A percentile compares a stretch with the other conserved stretches of the same genome.
Conservation (phyloP, 345 rosid species). For the Kernera saxatilis region DNA sequence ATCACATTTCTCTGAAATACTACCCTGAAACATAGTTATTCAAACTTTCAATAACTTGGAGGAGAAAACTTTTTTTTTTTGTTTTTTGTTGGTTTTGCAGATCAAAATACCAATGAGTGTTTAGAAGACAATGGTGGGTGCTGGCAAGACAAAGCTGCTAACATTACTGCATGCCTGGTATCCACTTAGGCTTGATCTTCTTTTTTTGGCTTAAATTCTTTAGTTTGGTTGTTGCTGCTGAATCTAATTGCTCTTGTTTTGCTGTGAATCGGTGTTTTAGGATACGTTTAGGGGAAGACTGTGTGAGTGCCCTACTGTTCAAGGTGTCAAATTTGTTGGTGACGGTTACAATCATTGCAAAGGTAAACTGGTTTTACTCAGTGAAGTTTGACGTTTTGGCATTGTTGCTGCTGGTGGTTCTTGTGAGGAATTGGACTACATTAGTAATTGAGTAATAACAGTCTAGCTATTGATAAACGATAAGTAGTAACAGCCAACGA, state of each 20-base stretch:
- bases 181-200: neutral
- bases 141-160: slow-evolving; percentile 1
- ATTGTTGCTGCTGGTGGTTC: neutral
- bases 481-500: too few relatives aligned
- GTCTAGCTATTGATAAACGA: too few relatives aligned
- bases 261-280: neutral
- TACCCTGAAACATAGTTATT: neutral
- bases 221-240: neutral
- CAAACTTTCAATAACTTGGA: neutral
- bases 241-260: neutral
- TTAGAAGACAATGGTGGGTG: slow-evolving; percentile 7
- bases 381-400: neutral
- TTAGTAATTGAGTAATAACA: too few relatives aligned
- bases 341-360: slow-evolving; percentile 2
- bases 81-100: neutral
- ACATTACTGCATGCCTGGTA: slow-evolving; percentile 6
- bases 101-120: slow-evolving; percentile 1
- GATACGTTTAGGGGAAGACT: slow-evolving; percentile 6
- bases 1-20: neutral
- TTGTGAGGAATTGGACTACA: too few relatives aligned
- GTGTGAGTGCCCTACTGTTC: slow-evolving; percentile 7
- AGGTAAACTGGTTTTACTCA: neutral
- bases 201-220: neutral
- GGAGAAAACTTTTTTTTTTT: neutral
- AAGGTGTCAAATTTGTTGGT: slow-evolving; percentile 7